Conservation (phyloP, 2,329 filamentous ascomycete species). For the Fusarium pininemorale region DNA sequence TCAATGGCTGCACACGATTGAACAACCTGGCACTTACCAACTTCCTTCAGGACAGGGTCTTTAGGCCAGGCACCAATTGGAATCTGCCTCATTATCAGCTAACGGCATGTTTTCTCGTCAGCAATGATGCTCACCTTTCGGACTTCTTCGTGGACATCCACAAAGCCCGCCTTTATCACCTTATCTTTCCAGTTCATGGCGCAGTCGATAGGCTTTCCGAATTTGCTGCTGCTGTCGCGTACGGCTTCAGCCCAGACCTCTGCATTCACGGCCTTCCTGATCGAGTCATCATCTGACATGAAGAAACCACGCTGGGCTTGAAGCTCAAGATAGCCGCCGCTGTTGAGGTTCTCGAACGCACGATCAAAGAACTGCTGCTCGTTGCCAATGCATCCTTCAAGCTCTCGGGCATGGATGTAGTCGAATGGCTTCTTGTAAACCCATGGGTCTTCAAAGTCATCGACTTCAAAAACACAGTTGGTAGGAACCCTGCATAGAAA, state of each 20-base stretch:
- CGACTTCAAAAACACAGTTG: conserved; percentile 27
- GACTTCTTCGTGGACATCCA: conserved; percentile 22
- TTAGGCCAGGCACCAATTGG: conserved; percentile 28
- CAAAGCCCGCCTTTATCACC: conserved; percentile 12
- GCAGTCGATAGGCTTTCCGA: conserved; percentile 27
- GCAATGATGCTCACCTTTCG: not conserved
- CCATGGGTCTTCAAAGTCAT: conserved; percentile 29
- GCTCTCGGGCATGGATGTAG: conserved; percentile 31
- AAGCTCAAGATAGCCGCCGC: conserved; percentile 22
- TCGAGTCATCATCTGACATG: conserved; percentile 26
- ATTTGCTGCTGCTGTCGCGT: conserved; percentile 12
- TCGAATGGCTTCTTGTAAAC: conserved; percentile 26
- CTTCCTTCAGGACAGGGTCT: conserved; percentile 14
- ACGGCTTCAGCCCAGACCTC: conserved; percentile 18
- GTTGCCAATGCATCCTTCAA: conserved; percentile 25
- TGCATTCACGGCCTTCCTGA: conserved; percentile 18
- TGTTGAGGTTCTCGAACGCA: conserved; percentile 11
- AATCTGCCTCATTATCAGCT: not conserved
- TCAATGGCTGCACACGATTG: conserved; percentile 31
- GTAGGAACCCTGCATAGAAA: not conserved
- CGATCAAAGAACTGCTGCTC: conserved; percentile 23
- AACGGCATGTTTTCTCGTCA: not conserved
- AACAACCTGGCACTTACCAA: conserved; percentile 21
- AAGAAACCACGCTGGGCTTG: conserved; percentile 14
- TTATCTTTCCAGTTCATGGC: conserved; percentile 18